Conservation (phyloP, 2,329 filamentous ascomycete genomes). For the Monosporascus sp. region DNA sequence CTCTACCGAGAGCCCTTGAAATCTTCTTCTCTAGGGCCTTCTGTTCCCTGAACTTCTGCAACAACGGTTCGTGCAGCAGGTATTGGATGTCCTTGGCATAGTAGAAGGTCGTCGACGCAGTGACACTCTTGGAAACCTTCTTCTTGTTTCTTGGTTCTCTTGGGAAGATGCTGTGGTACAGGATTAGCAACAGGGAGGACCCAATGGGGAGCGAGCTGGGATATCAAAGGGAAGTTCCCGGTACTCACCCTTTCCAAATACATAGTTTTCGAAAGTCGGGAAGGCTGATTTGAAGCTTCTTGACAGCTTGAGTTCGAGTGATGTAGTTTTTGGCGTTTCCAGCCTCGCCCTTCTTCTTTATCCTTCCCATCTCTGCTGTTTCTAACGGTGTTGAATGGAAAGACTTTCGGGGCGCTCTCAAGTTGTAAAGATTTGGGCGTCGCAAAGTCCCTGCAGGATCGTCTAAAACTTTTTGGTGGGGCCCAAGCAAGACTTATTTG, state of each 20-base stretch:
- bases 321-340: constrained; percentile 98
- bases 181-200: neutral
- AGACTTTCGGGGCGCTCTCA: neutral
- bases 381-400: neutral
- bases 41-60: constrained; percentile 94
- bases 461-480: neutral
- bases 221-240: neutral
- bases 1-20: constrained; percentile 80
- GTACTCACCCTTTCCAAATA: constrained; percentile 80
- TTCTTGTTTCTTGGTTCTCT: constrained; percentile 95
- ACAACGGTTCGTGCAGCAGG: constrained; percentile 89
- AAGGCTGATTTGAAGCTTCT: constrained; percentile 94
- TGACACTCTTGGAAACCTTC: constrained; percentile 89
- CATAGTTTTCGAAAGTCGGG: constrained; percentile 97
- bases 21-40: constrained; percentile 98
- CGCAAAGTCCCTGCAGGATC: too few species aligned
- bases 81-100: constrained; percentile 96
- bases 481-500: neutral
- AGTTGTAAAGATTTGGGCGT: constrained; percentile 6
- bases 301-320: constrained; percentile 91
- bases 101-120: constrained; percentile 86
- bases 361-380: constrained; percentile 54
- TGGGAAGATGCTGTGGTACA: constrained; percentile 67
- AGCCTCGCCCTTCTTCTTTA: constrained; percentile 89
- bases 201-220: neutral